Evolutionary conservation across 129 eudicot species (phyloP).

Genomic region (Lactuca saligna): DNA sequence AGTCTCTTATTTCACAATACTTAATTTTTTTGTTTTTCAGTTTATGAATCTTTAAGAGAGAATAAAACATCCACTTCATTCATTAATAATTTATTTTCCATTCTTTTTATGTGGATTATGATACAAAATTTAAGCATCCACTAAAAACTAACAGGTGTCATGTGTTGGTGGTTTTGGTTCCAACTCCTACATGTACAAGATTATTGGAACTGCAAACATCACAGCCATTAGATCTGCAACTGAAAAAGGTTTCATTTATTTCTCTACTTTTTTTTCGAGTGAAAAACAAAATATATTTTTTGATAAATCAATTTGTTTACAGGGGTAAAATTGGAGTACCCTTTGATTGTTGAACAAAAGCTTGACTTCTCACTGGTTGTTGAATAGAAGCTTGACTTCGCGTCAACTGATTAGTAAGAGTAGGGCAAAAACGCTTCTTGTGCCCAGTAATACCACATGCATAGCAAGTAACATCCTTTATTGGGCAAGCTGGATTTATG

Average conservation of each 20-base stretch:
- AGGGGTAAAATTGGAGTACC: too few species aligned
- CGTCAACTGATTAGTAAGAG: too few species aligned
- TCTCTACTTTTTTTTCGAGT: not conserved
- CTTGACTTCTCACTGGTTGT: too few species aligned
- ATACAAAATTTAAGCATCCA: not conserved
- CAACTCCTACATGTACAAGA: slow-evolving; percentile 86
- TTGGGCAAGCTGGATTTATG: too few species aligned
- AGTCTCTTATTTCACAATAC: not conserved
- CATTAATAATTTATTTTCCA: not conserved
- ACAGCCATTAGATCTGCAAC: slow-evolving; percentile 94
- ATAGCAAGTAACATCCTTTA: too few species aligned
- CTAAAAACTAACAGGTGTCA: slow-evolving; percentile 60
- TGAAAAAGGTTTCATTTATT: slow-evolving; percentile 58
- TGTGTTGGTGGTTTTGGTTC: slow-evolving; percentile 98
- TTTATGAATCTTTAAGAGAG: not conserved
- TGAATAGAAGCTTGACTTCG: too few species aligned
- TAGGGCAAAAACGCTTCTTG: too few species aligned
- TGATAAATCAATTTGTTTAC: not conserved
- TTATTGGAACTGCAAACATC: slow-evolving; percentile 96
- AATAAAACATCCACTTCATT: slow-evolving; percentile 1
- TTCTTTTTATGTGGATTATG: not conserved
- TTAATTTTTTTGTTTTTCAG: not conserved
- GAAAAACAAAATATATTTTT: not conserved
- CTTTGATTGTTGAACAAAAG: too few species aligned
- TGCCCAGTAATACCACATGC: too few species aligned